Evolutionary conservation across 2,329 filamentous ascomycete species (phyloP).

Genomic region (Corynespora cassiicola): DNA sequence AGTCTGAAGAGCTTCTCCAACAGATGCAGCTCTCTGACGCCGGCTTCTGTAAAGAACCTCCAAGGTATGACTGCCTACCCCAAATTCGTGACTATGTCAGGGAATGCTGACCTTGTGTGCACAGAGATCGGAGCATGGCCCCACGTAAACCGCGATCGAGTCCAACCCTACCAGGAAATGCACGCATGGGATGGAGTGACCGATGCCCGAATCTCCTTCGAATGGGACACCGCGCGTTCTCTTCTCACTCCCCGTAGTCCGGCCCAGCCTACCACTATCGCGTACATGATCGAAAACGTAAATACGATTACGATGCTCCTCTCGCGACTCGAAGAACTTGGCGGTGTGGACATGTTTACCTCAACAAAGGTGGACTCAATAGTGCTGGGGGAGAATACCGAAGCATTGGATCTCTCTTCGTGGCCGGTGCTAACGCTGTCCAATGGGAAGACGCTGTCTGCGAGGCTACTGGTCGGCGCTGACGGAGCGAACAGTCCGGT

Average conservation of each 20-base stretch:
- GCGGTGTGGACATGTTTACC: constrained; percentile 73
- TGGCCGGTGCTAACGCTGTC: constrained; percentile 87
- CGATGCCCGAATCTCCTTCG: constrained; percentile 86
- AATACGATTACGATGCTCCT: constrained; percentile 85
- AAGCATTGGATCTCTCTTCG: constrained; percentile 76
- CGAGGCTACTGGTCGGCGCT: constrained; percentile 86
- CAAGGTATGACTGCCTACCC: constrained; percentile 49
- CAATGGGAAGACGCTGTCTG: constrained; percentile 71
- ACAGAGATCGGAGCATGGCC: constrained; percentile 81
- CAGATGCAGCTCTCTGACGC: constrained; percentile 93
- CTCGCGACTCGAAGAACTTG: constrained; percentile 72
- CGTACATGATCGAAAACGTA: constrained; percentile 95
- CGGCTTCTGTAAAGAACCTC: constrained; percentile 83
- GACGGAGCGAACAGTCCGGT: constrained; percentile 96
- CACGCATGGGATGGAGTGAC: constrained; percentile 97
- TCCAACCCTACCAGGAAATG: constrained; percentile 94
- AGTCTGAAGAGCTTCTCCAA: constrained; percentile 80
- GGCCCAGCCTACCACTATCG: constrained; percentile 67
- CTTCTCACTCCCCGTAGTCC: constrained; percentile 47
- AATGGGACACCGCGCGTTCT: constrained; percentile 64
- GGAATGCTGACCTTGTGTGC: constrained; percentile 8
- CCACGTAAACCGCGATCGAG: constrained; percentile 73
- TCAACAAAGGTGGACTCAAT: constrained; percentile 82
- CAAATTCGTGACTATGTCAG: not conserved
- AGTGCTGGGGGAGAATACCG: constrained; percentile 69